Evolutionary conservation across 331 rosid genomes (phyloP).

Genomic region (Malus hybrid): DNA sequence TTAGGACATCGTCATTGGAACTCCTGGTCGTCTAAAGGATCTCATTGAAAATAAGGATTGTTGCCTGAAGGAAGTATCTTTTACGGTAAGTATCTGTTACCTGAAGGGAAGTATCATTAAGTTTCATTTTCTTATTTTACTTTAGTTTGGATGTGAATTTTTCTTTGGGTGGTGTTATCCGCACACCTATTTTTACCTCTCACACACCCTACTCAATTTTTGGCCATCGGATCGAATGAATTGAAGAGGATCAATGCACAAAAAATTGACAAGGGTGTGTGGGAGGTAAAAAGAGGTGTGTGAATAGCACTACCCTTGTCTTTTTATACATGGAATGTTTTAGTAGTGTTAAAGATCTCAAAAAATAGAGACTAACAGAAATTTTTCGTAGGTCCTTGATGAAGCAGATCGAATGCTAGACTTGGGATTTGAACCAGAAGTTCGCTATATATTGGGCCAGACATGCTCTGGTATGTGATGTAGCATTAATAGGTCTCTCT

Average conservation of each 20-base stretch:
- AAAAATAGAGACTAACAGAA: neutral
- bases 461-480: conserved; percentile 58
- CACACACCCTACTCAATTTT: too few species aligned
- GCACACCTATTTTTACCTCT: too few species aligned
- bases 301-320: too few species aligned
- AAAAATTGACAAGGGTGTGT: too few species aligned
- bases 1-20: conserved; percentile 92
- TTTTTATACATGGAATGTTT: neutral
- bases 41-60: conserved; percentile 78
- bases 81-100: conserved; percentile 53
- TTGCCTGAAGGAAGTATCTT: conserved; percentile 65
- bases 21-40: conserved; percentile 97
- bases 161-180: too few species aligned
- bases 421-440: conserved; percentile 96
- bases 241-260: too few species aligned
- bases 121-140: neutral
- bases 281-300: too few species aligned
- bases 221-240: too few species aligned
- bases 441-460: conserved; percentile 80
- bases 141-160: neutral
- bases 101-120: neutral
- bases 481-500: neutral
- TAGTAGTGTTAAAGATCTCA: neutral
- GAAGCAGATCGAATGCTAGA: conserved; percentile 99
- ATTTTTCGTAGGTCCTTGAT: conserved; percentile 75